Conservation (phyloP, 306 rosid species). For the Cucurbita moschata region DNA sequence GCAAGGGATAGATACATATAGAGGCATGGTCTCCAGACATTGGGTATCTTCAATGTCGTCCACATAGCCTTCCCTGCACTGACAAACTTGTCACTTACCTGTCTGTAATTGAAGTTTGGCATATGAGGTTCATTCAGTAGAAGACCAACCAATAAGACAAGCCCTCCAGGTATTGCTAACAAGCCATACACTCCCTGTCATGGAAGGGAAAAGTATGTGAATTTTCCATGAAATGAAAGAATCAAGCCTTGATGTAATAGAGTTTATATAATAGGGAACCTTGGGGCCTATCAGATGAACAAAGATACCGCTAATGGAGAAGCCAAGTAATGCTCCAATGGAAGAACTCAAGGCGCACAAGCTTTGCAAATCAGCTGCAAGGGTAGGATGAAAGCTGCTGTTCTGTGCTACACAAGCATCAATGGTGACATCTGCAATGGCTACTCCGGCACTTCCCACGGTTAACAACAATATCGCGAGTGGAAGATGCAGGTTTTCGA, state of each 20-base stretch:
- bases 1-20: slow-evolving; percentile 78
- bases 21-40: slow-evolving; percentile 79
- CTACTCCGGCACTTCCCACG: slow-evolving; percentile 70
- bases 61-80: slow-evolving; percentile 71
- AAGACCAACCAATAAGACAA: slow-evolving; percentile 49
- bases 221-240: slow-evolving; percentile 6
- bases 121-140: slow-evolving; percentile 53
- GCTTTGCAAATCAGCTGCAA: slow-evolving; percentile 93
- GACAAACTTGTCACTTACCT: slow-evolving; percentile 63
- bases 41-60: slow-evolving; percentile 58
- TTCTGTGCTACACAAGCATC: slow-evolving; percentile 97
- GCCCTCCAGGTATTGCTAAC: slow-evolving; percentile 75
- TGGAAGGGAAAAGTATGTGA: slow-evolving; percentile 7
- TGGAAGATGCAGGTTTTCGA: slow-evolving; percentile 52
- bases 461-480: slow-evolving; percentile 61
- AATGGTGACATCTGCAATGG: slow-evolving; percentile 88
- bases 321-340: slow-evolving; percentile 71
- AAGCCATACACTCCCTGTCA: slow-evolving; percentile 77
- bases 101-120: slow-evolving; percentile 38
- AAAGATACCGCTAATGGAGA: slow-evolving; percentile 67
- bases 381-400: slow-evolving; percentile 56
- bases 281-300: slow-evolving; percentile 81
- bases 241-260: neutral
- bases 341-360: slow-evolving; percentile 80
- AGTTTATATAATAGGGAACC: slow-evolving; percentile 31